These are phyloP conservation scores for Nadsonia starkeyi-henricii DNA, from an alignment of 1,139 yeast genomes.

Conservation along the genomic window DNA sequence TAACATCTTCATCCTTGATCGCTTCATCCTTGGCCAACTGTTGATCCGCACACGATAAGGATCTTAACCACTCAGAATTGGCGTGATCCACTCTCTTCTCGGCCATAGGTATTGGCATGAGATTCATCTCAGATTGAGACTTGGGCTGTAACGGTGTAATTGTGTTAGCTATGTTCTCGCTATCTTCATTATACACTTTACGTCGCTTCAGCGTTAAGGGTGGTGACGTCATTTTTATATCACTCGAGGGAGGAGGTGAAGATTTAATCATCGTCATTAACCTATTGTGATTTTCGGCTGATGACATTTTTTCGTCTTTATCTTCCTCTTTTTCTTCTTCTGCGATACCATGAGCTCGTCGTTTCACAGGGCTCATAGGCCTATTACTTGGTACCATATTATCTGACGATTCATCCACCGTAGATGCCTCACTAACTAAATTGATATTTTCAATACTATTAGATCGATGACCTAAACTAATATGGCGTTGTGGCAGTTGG, in stretches of 20 bases:
- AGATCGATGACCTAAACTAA: background rate
- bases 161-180: no score
- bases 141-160: no score
- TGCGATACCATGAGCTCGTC: no score
- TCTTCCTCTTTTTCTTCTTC: no score
- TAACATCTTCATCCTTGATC: conserved; percentile 1
- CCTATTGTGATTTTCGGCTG: no score
- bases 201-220: background rate
- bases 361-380: no score
- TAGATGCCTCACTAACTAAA: background rate
- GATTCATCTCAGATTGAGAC: background rate
- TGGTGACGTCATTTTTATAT: background rate
- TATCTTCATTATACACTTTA: background rate
- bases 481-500: background rate
- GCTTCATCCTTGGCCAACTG: background rate
- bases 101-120: conserved; percentile 3
- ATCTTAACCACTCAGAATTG: no score
- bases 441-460: background rate
- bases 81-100: background rate
- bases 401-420: background rate
- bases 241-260: background rate
- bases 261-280: background rate
- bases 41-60: no score
- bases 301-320: no score
- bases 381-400: background rate